Percentiles rank a stretch among this genome's conserved stretches.
phyloP scores from a whole-genome alignment of 495 filamentous ascomycete species.

The Jackrogersella minutella region DNA sequence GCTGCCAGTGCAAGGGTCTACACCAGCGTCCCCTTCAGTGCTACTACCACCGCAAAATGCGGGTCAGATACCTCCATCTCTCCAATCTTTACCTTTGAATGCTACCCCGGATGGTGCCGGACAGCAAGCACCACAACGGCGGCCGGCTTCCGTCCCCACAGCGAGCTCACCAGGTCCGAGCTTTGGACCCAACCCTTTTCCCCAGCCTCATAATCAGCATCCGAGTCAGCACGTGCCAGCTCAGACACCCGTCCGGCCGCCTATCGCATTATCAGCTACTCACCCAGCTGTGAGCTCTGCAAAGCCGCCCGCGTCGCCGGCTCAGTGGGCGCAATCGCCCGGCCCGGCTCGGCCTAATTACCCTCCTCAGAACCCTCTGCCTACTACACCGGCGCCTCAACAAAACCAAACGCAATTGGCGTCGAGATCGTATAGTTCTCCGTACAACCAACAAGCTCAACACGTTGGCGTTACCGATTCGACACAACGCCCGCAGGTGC shows the following conservation, averaged over 20 bases:
- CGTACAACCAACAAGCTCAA: constrained; percentile 50
- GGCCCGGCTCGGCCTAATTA: constrained; percentile 30
- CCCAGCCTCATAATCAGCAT: constrained; percentile 33
- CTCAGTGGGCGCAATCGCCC: constrained; percentile 36
- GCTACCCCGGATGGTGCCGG: constrained; percentile 42
- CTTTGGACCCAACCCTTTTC: constrained; percentile 21
- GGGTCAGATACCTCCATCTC: constrained; percentile 47
- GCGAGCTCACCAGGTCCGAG: constrained; percentile 34
- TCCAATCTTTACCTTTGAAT: constrained; percentile 47
- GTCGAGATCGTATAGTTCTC: constrained; percentile 49
- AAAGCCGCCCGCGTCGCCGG: constrained; percentile 36
- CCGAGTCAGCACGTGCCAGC: constrained; percentile 32
- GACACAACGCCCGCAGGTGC: constrained; percentile 31
- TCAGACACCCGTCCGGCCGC: constrained; percentile 43
- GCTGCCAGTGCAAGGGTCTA: constrained; percentile 22
- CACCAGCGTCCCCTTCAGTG: constrained; percentile 41
- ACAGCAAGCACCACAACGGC: constrained; percentile 38
- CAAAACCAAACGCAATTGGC: constrained; percentile 44
- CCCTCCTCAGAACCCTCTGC: constrained; percentile 38
- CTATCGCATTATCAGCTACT: constrained; percentile 34
- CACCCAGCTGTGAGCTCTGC: constrained; percentile 26
- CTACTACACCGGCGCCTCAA: constrained; percentile 41
- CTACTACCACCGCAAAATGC: constrained; percentile 50
- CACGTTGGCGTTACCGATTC: constrained; percentile 39
- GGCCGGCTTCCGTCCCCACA: constrained; percentile 32